Evolutionary conservation across 345 rosid genomes (phyloP).

Genomic region (Erucastrum elatum): DNA sequence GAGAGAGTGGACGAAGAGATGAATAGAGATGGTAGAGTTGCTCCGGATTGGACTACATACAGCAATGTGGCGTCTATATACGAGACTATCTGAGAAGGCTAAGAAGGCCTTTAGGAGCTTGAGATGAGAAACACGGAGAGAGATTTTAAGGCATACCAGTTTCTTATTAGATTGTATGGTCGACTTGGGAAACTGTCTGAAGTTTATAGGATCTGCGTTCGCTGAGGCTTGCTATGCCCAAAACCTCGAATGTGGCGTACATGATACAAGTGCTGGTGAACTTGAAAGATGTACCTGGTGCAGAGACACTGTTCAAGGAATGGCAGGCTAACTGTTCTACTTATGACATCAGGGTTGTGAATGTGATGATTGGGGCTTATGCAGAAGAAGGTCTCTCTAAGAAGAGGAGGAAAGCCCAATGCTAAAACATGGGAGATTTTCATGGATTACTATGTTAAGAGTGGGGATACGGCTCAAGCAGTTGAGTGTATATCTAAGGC

Average conservation of each 20-base stretch:
- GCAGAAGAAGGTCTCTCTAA: conserved; percentile 48
- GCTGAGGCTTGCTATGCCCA: conserved; percentile 73
- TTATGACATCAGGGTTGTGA: conserved; percentile 72
- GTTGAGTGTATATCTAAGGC: conserved; percentile 72
- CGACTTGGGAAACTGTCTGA: conserved; percentile 64
- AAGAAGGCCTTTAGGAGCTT: conserved; percentile 74
- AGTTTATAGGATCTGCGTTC: conserved; percentile 91
- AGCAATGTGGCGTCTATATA: conserved; percentile 86
- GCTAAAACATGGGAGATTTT: conserved; percentile 86
- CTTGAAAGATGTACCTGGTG: conserved; percentile 86
- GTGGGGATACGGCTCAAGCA: conserved; percentile 51
- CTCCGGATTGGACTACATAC: conserved; percentile 87
- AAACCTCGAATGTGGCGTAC: conserved; percentile 78
- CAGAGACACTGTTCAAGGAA: conserved; percentile 86
- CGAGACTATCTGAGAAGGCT: conserved; percentile 63
- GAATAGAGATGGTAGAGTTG: conserved; percentile 82
- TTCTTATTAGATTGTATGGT: conserved; percentile 74
- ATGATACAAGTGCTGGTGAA: conserved; percentile 83
- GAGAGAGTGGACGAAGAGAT: conserved; percentile 86
- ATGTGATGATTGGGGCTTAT: conserved; percentile 75
- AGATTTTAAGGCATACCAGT: conserved; percentile 75
- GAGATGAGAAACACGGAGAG: conserved; percentile 56
- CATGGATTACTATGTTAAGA: conserved; percentile 60
- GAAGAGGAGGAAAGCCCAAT: conserved; percentile 75
- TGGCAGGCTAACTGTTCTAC: conserved; percentile 72